Evolutionary conservation across 331 rosid species (phyloP).

Genomic region (Pyracantha coccinea): DNA sequence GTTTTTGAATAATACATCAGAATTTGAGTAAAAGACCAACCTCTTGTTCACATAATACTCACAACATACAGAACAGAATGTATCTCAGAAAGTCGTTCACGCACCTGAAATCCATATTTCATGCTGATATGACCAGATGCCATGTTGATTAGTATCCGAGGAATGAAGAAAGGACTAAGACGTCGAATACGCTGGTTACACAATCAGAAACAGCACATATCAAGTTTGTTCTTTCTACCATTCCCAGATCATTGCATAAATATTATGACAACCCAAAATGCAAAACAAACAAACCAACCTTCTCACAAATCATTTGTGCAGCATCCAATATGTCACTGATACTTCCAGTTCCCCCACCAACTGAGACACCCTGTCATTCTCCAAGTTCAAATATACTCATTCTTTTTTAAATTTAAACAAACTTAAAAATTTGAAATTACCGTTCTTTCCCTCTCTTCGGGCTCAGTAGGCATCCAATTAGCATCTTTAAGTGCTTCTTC

Average conservation of each 20-base stretch:
- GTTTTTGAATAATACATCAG: too few species aligned
- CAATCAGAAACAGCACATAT: background rate
- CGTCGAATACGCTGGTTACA: constrained; percentile 70
- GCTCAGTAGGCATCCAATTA: constrained; percentile 73
- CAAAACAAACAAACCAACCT: constrained; percentile 38
- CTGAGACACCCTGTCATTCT: constrained; percentile 68
- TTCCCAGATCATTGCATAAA: constrained; percentile 8
- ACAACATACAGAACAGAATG: constrained; percentile 1
- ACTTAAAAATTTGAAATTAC: constrained; percentile 22
- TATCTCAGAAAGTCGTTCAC: constrained; percentile 5
- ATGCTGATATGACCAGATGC: constrained; percentile 98
- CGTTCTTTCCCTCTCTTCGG: constrained; percentile 67
- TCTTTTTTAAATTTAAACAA: background rate
- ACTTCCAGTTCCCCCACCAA: constrained; percentile 97
- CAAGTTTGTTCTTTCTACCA: background rate
- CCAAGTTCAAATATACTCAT: constrained; percentile 13
- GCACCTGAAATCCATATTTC: constrained; percentile 94
- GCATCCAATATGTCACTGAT: constrained; percentile 78
- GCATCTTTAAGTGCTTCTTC: constrained; percentile 93
- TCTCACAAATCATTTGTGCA: constrained; percentile 75
- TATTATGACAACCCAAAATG: constrained; percentile 1
- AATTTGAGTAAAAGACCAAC: background rate
- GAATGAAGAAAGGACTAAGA: constrained; percentile 95
- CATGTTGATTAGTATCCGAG: constrained; percentile 90
- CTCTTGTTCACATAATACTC: background rate